These are phyloP conservation scores for Nigrospora sphaerica DNA, from an alignment of 2,329 filamentous ascomycete species.

Conservation along the genomic window DNA sequence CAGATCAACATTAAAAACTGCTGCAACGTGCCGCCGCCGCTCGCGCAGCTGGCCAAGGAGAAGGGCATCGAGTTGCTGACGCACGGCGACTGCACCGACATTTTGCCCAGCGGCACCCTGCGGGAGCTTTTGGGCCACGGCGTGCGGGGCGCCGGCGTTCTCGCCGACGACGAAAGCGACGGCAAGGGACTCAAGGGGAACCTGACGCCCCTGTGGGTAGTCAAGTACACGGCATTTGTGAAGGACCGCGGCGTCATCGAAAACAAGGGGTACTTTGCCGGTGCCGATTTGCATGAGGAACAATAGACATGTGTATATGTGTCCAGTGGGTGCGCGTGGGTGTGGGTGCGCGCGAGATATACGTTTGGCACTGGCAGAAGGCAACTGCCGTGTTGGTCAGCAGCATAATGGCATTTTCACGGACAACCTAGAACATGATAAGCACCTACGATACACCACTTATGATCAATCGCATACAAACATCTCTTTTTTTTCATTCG, in stretches of 20 bases:
- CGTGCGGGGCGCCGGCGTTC: slow-evolving; percentile 64
- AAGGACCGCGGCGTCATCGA: slow-evolving; percentile 92
- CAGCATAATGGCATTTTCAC: no score
- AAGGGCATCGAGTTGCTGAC: slow-evolving; percentile 82
- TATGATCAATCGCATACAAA: no score
- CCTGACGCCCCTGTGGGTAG: slow-evolving; percentile 85
- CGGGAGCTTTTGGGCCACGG: slow-evolving; percentile 74
- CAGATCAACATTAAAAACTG: slow-evolving; percentile 97
- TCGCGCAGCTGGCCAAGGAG: slow-evolving; percentile 77
- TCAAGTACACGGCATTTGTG: slow-evolving; percentile 95
- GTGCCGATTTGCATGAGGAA: slow-evolving; percentile 53
- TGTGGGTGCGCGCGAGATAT: no score
- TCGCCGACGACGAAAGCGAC: slow-evolving; percentile 52
- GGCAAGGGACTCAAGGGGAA: slow-evolving; percentile 63
- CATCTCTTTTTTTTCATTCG: no score
- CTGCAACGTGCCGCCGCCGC: slow-evolving; percentile 86
- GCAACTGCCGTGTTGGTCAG: no score
- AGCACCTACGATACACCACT: no score
- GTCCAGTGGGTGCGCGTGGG: no score
- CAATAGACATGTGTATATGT: no score
- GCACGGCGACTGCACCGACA: slow-evolving; percentile 89
- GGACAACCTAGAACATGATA: no score
- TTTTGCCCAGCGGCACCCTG: slow-evolving; percentile 78
- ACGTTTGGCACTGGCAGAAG: no score
- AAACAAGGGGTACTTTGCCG: slow-evolving; percentile 96